Conservation (phyloP, 2,329 filamentous ascomycete genomes). For the Gnomoniopsis sp. region DNA sequence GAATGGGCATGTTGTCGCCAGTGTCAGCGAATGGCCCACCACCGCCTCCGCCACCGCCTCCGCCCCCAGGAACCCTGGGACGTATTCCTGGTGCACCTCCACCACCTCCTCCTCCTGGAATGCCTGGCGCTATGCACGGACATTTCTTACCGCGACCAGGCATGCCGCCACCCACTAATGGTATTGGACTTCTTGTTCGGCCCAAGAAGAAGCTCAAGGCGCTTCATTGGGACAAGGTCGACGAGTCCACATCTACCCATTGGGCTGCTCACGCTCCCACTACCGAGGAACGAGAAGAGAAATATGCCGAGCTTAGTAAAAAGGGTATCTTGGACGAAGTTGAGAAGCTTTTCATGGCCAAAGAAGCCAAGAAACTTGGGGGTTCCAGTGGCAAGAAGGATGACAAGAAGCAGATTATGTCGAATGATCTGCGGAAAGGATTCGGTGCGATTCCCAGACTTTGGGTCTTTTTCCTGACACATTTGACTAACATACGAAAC, state of each 20-base stretch:
- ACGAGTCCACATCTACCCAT: constrained; percentile 84
- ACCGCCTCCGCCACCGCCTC: constrained; percentile 39
- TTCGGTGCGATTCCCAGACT: constrained; percentile 56
- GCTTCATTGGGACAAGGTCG: constrained; percentile 98
- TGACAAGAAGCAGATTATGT: constrained; percentile 97
- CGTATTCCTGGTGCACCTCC: constrained; percentile 17
- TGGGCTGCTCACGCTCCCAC: constrained; percentile 87
- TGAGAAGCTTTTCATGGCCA: constrained; percentile 94
- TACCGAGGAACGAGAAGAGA: constrained; percentile 87
- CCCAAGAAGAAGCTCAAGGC: constrained; percentile 99
- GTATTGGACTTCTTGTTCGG: constrained; percentile 71
- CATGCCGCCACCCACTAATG: constrained; percentile 50
- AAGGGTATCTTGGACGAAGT: constrained; percentile 97
- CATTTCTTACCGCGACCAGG: constrained; percentile 70
- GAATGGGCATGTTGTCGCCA: constrained; percentile 22
- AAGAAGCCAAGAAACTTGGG: constrained; percentile 88
- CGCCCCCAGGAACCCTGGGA: constrained; percentile 38
- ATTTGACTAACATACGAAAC: constrained; percentile 27
- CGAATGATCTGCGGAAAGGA: constrained; percentile 80
- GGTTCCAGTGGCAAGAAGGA: constrained; percentile 70
- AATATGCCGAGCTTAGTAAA: constrained; percentile 87
- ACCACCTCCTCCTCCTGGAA: constrained; percentile 22
- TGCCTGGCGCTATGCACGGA: constrained; percentile 68
- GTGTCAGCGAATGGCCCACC: constrained; percentile 25
- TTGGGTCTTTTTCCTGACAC: neutral